phyloP scores from a whole-genome alignment of 2,329 filamentous ascomycete genomes.

The Diplodia intermedia region DNA sequence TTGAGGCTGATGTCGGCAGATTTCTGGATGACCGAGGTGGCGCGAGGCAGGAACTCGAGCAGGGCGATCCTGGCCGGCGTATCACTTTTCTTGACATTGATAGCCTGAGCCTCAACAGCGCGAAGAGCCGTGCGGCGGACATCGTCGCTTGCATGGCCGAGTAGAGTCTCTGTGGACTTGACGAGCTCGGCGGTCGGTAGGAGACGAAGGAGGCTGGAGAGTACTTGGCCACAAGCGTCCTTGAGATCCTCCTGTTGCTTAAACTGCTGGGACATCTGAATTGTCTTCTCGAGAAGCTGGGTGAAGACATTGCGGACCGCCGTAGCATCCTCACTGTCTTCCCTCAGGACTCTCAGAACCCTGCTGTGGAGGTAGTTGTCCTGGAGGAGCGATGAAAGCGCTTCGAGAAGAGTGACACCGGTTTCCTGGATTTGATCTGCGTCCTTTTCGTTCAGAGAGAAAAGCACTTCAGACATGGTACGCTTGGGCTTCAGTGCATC shows the following conservation, averaged over 20 bases:
- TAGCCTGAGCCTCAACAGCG: conserved; percentile 78
- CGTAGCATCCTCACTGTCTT: conserved; percentile 39
- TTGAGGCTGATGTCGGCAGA: conserved; percentile 77
- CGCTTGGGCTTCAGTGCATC: conserved; percentile 81
- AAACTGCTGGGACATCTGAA: conserved; percentile 68
- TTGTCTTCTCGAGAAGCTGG: conserved; percentile 50
- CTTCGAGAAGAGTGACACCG: conserved; percentile 48
- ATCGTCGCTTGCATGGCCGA: conserved; percentile 76
- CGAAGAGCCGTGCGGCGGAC: conserved; percentile 75
- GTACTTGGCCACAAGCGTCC: conserved; percentile 66
- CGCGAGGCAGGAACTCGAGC: conserved; percentile 78
- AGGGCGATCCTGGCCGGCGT: conserved; percentile 71
- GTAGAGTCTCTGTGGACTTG: conserved; percentile 81
- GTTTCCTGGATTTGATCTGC: conserved; percentile 46
- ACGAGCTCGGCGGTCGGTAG: conserved; percentile 89
- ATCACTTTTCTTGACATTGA: conserved; percentile 74
- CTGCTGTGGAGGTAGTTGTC: conserved; percentile 44
- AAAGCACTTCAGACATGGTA: conserved; percentile 72
- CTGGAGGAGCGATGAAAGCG: conserved; percentile 48
- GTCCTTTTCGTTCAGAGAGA: conserved; percentile 65
- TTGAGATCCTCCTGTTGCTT: conserved; percentile 52
- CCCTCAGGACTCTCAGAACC: conserved; percentile 42
- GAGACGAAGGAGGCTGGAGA: conserved; percentile 82
- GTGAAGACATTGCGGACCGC: conserved; percentile 45
- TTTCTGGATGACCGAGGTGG: conserved; percentile 77